Evolutionary conservation across 257 asterid species (phyloP), one percentile per base, ranked within the genome.

Genomic region (Solanum paucissectum): DNA sequence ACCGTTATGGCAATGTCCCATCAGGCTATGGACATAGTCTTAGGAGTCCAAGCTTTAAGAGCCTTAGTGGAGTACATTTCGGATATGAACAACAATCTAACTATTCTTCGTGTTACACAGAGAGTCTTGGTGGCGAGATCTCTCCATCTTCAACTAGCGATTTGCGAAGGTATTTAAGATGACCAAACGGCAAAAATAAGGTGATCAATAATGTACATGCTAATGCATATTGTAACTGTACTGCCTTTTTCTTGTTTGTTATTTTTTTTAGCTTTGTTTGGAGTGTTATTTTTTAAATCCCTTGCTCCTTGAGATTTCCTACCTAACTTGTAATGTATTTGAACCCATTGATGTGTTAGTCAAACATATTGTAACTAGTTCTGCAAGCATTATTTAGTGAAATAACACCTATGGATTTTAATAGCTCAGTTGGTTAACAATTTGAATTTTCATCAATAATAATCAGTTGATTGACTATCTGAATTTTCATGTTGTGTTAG

Each of bases 91-190:
- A 91, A 74, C 91, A 86, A 38, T 91, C 93, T 10, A 88, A 91
- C 82, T 90, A 90, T 87, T 91, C 93, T 23, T 91, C 91, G 32
- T 90, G 91, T 49, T 62, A 27, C 72, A 87, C 90, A 0, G 92
- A 87, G 60, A 87, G 89, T 74, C 38, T 86, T 27, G 90, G 77
- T 2, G 91, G 90, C 36, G 93, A 90, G 88, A 82, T 89, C 12
- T 91, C 93, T 83, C 91, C 93, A 60, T 90, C 90, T 25, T 88
- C 92, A 75, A 85, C 90, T 37, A 87, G 83, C 83, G 92, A 91
- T 42, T 85, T 88, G 27, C 87, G 83, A 85, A 89, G 90, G 87
- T 90, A 88, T 88, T 74, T 90, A 73, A 90, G 91, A 32, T 90
- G 88, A 91, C 40, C 86, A 12, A 40, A 44, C 66, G 52, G 29